These are phyloP conservation scores for Multifurca ochricompacta DNA, from an alignment of 768 basidiomycete species.

Conservation along the genomic window DNA sequence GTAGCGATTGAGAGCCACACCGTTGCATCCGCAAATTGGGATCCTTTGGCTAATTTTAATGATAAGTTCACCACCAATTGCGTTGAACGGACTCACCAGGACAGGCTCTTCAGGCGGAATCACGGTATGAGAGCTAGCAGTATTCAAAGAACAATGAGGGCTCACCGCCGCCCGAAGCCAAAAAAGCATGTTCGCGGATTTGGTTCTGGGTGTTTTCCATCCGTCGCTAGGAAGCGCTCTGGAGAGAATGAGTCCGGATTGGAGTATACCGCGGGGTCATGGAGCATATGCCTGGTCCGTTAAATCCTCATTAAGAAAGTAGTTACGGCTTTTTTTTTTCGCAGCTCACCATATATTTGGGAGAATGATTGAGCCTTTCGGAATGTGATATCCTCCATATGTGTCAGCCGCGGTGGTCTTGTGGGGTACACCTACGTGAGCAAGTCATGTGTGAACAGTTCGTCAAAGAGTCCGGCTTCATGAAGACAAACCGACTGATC, in stretches of 20 bases:
- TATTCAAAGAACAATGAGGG: neutral
- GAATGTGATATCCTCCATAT: conserved; percentile 21
- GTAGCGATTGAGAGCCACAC: conserved; percentile 12
- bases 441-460: too few species aligned
- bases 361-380: conserved; percentile 30
- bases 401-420: neutral
- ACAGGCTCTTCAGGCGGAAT: neutral
- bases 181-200: conserved; percentile 19
- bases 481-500: conserved; percentile 6
- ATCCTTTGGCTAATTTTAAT: neutral
- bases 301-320: neutral
- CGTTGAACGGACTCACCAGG: neutral
- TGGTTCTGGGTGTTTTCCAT: conserved; percentile 7
- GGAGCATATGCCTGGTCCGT: conserved; percentile 24
- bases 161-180: conserved; percentile 23
- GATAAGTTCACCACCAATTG: too few species aligned
- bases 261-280: conserved; percentile 23
- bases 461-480: too few species aligned
- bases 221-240: conserved; percentile 23
- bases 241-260: conserved; percentile 25
- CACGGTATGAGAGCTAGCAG: neutral
- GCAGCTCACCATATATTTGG: conserved; percentile 28
- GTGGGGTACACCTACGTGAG: conserved; percentile 3
- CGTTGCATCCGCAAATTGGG: conserved; percentile 8
- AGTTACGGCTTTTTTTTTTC: neutral